Evolutionary conservation across 2,329 filamentous ascomycete species (phyloP), one percentile per base, ranked within the genome.

Genomic region (Leptographium flavum): DNA sequence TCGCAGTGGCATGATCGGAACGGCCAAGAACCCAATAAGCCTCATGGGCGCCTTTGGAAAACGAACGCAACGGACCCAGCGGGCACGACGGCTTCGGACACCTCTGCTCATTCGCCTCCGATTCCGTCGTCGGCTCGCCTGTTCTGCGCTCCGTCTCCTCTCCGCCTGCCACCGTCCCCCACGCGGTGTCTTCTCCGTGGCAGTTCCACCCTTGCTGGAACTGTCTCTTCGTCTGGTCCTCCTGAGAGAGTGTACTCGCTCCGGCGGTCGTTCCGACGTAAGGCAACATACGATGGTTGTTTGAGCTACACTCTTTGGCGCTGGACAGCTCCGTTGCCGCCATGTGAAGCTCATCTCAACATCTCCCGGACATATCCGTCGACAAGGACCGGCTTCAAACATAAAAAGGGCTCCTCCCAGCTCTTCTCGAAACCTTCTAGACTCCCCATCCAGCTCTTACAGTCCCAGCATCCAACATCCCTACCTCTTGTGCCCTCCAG

Each of bases 221-320:
- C 39, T 14, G n/a, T 32, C 5, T 33, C 39, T 25, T 28, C 39
- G 28, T 33, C 28, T 25, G 21, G 30, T 33, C 21, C 39, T 17
- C 17, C 19, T 33, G 11, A 7, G 25, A 14, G 5, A 7, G n/a
- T 19, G 35, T 23, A 22, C 10, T 21, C 43, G 30, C 19, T 31
- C 31, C 39, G 27, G 25, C 17, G 31, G 9, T 10, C 13, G n/a
- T 21, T 10, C 7, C 23, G 37, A 43, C 32, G 21, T 37, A 21
- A 17, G 40, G 42, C 19, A 51, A 49, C 49, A 43, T 51, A 51
- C 49, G 47, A 49, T 49, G 23, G 23, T 13, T 47, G 43, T 46
- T 47, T 51, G 39, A 45, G 23, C 23, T 13, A 21, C 15, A 5
- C 14, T 8, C 14, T 10, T 33, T 5, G 8, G 32, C 32, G 27